phyloP scores from a whole-genome alignment of 2,329 filamentous ascomycete genomes.

The Paecilomyces fulvus region DNA sequence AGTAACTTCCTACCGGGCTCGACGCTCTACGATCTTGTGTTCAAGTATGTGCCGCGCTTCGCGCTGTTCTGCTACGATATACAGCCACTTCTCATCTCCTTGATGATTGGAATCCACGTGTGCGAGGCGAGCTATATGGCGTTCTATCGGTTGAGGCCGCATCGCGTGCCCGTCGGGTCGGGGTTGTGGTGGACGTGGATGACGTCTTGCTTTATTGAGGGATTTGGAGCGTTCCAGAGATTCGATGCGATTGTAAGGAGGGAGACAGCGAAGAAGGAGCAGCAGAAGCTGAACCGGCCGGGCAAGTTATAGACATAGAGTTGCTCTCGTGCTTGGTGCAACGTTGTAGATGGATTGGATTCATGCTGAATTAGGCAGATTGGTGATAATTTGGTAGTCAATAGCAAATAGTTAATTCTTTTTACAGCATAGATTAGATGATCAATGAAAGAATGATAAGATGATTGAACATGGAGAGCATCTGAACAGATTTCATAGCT shows the following conservation, averaged over 20 bases:
- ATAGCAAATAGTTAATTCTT: not conserved
- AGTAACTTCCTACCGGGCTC: conserved; percentile 47
- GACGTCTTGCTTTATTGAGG: conserved; percentile 45
- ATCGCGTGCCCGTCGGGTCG: conserved; percentile 44
- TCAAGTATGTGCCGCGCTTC: conserved; percentile 50
- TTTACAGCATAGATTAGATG: not conserved
- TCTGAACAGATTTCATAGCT: not conserved
- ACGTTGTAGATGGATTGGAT: not conserved
- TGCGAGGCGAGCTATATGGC: conserved; percentile 50
- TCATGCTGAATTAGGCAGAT: not conserved
- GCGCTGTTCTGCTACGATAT: conserved; percentile 50
- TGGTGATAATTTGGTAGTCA: not conserved
- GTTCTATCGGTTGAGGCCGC: conserved; percentile 37
- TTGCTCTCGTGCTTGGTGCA: not conserved
- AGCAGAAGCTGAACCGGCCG: conserved; percentile 9
- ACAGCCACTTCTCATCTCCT: conserved; percentile 49
- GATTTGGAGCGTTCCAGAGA: conserved; percentile 40
- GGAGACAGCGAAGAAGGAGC: conserved; percentile 23
- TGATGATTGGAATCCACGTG: conserved; percentile 57
- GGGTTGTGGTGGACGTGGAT: conserved; percentile 48
- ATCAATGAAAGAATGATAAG: not conserved
- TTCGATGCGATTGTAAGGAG: conserved; percentile 37
- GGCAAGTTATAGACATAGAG: conserved; percentile 1
- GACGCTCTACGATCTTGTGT: conserved; percentile 41
- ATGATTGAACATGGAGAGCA: not conserved